phyloP scores from a whole-genome alignment of 805 yeast species.

The Clavispora fructus region DNA sequence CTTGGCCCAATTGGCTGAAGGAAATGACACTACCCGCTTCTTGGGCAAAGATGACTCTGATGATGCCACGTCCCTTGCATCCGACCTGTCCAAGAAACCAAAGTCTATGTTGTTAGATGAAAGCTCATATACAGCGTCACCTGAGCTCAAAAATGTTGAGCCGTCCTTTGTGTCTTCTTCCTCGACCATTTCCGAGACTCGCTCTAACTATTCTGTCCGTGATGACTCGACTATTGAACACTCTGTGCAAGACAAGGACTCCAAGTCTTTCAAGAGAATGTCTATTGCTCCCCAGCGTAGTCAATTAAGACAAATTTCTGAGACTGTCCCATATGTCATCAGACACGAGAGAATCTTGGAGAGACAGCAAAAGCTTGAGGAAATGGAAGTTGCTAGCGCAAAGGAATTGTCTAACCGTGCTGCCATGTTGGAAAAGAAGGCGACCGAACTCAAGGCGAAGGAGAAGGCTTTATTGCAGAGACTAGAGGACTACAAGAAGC shows the following conservation, averaged over 20 bases:
- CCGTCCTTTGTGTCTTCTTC: conserved; percentile 29
- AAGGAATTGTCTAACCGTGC: conserved; percentile 68
- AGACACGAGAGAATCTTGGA: conserved; percentile 71
- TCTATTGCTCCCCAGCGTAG: conserved; percentile 48
- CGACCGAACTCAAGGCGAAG: conserved; percentile 63
- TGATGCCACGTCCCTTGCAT: conserved; percentile 16
- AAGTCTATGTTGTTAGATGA: conserved; percentile 35
- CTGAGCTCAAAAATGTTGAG: conserved; percentile 21
- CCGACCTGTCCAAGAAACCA: conserved; percentile 20
- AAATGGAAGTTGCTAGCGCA: conserved; percentile 73
- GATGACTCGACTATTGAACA: conserved; percentile 11
- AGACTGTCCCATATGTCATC: conserved; percentile 78
- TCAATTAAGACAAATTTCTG: conserved; percentile 71
- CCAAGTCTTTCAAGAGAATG: conserved; percentile 32
- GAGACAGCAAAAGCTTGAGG: conserved; percentile 74
- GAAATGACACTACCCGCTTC: conserved; percentile 13
- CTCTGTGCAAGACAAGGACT: conserved; percentile 1
- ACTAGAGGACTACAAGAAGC: conserved; percentile 20
- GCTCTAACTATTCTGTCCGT: background rate
- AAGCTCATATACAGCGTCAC: conserved; percentile 16
- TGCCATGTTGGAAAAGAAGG: conserved; percentile 70
- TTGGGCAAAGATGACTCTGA: conserved; percentile 7
- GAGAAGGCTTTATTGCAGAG: conserved; percentile 50
- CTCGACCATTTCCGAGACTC: conserved; percentile 25
- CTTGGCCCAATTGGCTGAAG: conserved; percentile 44